Conservation (phyloP, 2,329 filamentous ascomycete species). For the Neocatenulostroma microsporum region DNA sequence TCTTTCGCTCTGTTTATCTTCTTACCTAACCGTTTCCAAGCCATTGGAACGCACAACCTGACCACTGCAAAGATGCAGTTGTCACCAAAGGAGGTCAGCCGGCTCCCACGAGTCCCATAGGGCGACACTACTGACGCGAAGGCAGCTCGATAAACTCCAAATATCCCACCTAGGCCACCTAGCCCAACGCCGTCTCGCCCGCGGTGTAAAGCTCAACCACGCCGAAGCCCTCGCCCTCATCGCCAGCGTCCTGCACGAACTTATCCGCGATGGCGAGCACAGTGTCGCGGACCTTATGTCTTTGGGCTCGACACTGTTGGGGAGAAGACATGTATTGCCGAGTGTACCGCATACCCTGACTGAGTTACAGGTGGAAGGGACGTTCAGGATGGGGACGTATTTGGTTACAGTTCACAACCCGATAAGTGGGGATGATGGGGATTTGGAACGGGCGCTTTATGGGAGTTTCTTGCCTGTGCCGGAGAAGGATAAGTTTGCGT, state of each 20-base stretch:
- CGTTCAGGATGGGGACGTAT: conserved; percentile 83
- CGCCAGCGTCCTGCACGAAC: conserved; percentile 83
- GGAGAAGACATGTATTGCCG: conserved; percentile 82
- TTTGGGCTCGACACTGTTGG: conserved; percentile 84
- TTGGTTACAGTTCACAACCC: conserved; percentile 91
- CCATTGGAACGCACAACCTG: too few species aligned
- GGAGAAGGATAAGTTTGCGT: conserved; percentile 48
- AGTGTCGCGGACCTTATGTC: conserved; percentile 89
- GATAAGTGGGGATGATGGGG: conserved; percentile 72
- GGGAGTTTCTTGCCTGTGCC: conserved; percentile 85
- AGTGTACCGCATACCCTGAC: conserved; percentile 69
- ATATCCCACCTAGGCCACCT: conserved; percentile 83
- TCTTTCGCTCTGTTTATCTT: conserved; percentile 10
- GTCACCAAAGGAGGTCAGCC: conserved; percentile 29
- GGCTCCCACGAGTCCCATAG: too few species aligned
- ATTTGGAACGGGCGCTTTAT: conserved; percentile 80
- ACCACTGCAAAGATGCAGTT: conserved; percentile 29
- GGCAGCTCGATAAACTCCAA: conserved; percentile 93
- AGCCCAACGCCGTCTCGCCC: conserved; percentile 77
- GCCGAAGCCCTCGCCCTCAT: conserved; percentile 79
- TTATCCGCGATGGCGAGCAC: conserved; percentile 93
- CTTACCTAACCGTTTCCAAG: conserved; percentile 11
- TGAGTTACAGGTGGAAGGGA: conserved; percentile 90
- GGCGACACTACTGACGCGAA: too few species aligned
- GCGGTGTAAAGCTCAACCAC: conserved; percentile 84